phyloP scores from a whole-genome alignment of 2,329 filamentous ascomycete genomes.

The Fusarium guadeloupense region DNA sequence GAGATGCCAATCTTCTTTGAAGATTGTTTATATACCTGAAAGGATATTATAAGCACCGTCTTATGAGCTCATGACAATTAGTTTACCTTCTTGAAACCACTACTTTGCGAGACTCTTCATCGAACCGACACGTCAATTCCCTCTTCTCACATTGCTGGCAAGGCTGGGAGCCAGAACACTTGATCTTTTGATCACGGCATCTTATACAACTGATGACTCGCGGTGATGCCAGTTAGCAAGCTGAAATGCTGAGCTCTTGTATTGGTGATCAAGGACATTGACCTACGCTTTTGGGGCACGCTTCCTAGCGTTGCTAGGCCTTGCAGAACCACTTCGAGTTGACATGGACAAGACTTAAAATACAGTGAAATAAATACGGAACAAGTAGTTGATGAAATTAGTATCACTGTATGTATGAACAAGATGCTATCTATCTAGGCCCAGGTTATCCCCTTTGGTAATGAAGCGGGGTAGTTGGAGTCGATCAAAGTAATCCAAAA shows the following conservation, averaged over 20 bases:
- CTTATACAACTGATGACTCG: constrained; percentile 20
- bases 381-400: neutral
- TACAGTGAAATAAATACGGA: neutral
- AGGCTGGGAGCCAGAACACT: constrained; percentile 24
- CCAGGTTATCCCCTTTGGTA: neutral
- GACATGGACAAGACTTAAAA: constrained; percentile 14
- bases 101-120: constrained; percentile 28
- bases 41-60: neutral
- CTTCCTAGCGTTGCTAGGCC: constrained; percentile 23
- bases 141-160: constrained; percentile 34
- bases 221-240: neutral
- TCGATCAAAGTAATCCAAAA: constrained; percentile 9
- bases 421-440: neutral
- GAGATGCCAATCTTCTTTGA: constrained; percentile 18
- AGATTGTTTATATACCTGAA: constrained; percentile 25
- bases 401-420: neutral
- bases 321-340: constrained; percentile 6
- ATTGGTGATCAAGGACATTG: neutral
- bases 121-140: constrained; percentile 15
- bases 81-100: constrained; percentile 28
- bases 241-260: neutral
- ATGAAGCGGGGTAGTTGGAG: constrained; percentile 18
- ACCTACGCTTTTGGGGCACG: constrained; percentile 31
- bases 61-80: too few relatives aligned
- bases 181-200: constrained; percentile 35